Percentiles rank a stretch among this genome's conserved stretches.
phyloP scores from a whole-genome alignment of 345 rosid genomes.

The Garcia nutans region DNA sequence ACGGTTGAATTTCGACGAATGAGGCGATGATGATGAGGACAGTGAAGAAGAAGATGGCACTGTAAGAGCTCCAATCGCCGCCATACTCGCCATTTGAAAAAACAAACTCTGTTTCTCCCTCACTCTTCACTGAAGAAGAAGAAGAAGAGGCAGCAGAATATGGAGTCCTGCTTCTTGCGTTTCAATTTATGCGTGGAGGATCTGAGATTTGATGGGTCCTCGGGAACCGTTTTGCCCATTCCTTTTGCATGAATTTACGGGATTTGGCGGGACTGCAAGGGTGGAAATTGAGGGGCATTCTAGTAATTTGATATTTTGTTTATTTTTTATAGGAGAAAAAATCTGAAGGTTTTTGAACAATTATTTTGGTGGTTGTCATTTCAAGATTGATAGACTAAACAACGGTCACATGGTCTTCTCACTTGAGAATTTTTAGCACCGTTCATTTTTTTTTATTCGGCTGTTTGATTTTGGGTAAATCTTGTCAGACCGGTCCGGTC shows the following conservation, averaged over 20 bases:
- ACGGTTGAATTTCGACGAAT: conserved; percentile 19
- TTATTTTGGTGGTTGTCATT: conserved; percentile 9
- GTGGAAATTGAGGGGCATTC: not conserved
- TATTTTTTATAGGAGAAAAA: not conserved
- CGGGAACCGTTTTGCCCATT: conserved; percentile 24
- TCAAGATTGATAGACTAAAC: not conserved
- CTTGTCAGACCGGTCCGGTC: not conserved
- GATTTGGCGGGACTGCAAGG: not conserved
- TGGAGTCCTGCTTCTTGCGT: not conserved
- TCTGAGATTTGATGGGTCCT: conserved; percentile 21
- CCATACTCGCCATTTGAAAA: conserved; percentile 49
- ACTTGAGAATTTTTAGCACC: not conserved
- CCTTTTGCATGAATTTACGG: conserved; percentile 17
- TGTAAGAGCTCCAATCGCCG: conserved; percentile 41
- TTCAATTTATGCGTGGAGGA: not conserved
- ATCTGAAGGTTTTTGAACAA: not conserved
- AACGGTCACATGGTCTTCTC: conserved; percentile 20
- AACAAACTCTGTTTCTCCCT: too few relatives aligned
- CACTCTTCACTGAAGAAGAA: not conserved
- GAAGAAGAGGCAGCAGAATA: not conserved
- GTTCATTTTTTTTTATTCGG: not conserved
- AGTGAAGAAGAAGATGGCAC: conserved; percentile 32
- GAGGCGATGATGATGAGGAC: conserved; percentile 11
- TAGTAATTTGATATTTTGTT: not conserved
- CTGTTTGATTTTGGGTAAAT: not conserved